Evolutionary conservation across 2,329 filamentous ascomycete genomes (phyloP).

Genomic region (Leptographium radiaticola): DNA sequence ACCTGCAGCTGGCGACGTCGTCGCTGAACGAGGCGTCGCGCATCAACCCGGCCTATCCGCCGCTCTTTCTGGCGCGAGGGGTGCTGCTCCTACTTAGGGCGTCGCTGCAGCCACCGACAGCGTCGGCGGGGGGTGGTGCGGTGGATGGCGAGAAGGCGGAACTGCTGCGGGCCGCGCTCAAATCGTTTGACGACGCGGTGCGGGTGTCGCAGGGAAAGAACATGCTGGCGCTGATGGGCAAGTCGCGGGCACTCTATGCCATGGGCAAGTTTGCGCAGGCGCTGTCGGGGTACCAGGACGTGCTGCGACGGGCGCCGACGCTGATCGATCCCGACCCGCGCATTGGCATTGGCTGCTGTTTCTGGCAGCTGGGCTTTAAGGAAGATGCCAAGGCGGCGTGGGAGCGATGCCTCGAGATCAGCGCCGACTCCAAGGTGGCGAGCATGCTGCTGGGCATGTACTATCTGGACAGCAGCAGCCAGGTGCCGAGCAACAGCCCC

Average conservation of each 20-base stretch:
- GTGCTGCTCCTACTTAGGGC: slow-evolving; percentile 80
- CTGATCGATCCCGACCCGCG: slow-evolving; percentile 87
- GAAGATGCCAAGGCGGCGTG: slow-evolving; percentile 84
- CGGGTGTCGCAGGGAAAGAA: slow-evolving; percentile 76
- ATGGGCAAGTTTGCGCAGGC: slow-evolving; percentile 78
- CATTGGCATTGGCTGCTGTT: slow-evolving; percentile 90
- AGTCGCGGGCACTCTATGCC: slow-evolving; percentile 75
- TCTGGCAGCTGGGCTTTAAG: slow-evolving; percentile 93
- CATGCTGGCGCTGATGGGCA: slow-evolving; percentile 83
- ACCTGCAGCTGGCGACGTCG: slow-evolving; percentile 77
- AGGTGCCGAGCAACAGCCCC: slow-evolving; percentile 69
- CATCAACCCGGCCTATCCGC: slow-evolving; percentile 83
- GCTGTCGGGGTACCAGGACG: slow-evolving; percentile 73
- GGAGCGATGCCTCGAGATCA: slow-evolving; percentile 74
- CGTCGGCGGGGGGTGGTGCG: slow-evolving; percentile 33
- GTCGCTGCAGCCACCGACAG: slow-evolving; percentile 66
- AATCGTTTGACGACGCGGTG: slow-evolving; percentile 89
- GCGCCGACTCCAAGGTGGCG: slow-evolving; percentile 73
- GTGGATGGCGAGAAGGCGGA: slow-evolving; percentile 65
- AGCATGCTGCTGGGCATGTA: slow-evolving; percentile 84
- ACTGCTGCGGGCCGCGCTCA: slow-evolving; percentile 70
- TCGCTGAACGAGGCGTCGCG: slow-evolving; percentile 92
- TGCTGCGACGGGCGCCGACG: slow-evolving; percentile 72
- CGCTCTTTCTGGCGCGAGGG: slow-evolving; percentile 80
- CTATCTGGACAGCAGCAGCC: slow-evolving; percentile 76